Evolutionary conservation across 2,329 filamentous ascomycete species (phyloP), one percentile per base, ranked within the genome.

Genomic region (Aspergillus awamori): DNA sequence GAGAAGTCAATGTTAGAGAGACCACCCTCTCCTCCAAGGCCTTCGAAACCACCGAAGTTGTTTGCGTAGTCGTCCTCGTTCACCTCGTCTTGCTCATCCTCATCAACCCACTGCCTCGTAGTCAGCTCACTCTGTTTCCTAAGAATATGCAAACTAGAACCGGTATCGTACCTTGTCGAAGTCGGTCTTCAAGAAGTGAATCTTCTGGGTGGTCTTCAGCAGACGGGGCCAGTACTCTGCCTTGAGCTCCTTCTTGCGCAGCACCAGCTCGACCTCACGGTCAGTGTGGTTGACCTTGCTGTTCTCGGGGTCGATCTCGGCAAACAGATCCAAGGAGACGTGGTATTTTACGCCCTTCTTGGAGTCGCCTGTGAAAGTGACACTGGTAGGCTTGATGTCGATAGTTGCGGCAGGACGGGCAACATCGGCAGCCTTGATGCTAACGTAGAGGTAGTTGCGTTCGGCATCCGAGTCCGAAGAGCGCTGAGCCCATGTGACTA

Each of bases 401-500:
- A 98, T 87, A 83, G 93, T 90, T 69, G 96, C 82, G 73, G 89
- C 88, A 51, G 86, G 83, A 72, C 87, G 83, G 70, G 90, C 82
- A 48, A 97, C 90, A 77, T 99, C 95, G 70, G 93, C 87, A 54
- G 93, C 93, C 72, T 87, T 86, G 81, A 99, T 92, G 76, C 92
- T 96, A 69, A 99, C 86, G 84, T 93, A 96, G 84, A 99, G 83
- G 82, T 92, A 91, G 86, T 99, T 99, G 84, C 93, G 96, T 77
- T 89, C 85, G 59, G 90, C 77, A 58, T 97, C 93, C 69, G 83
- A 83, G 70, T 80, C 83, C 74, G 89, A 95, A 51, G 94, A 98
- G 84, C 95, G 93, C 84, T 99, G 95, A 68, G 95, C 94, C 95
- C 95, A 99, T 80, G 93, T 90, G 72, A 99, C 95, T 98, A 73